phyloP scores from a whole-genome alignment of 768 basidiomycete genomes.

The Lactarius quietus region DNA sequence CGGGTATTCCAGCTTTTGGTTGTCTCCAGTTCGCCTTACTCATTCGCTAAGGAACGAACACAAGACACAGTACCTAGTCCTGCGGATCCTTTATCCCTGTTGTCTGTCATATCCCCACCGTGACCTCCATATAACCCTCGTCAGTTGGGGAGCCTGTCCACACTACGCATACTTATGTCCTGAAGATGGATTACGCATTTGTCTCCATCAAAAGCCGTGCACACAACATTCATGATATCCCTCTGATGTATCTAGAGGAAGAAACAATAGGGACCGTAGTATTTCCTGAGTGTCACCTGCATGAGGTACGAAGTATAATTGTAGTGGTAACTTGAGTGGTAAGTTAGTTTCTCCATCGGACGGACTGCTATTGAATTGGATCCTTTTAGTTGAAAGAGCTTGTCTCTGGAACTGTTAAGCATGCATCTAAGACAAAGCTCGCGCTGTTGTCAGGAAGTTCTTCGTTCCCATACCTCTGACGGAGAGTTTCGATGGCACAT shows the following conservation, averaged over 20 bases:
- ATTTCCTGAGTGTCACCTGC: conserved; percentile 4
- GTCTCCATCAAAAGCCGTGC: conserved; percentile 14
- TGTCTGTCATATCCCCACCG: background rate
- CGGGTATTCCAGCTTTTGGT: background rate
- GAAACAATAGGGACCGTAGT: conserved; percentile 8
- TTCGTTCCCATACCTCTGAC: background rate
- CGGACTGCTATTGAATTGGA: background rate
- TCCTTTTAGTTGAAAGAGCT: conserved; percentile 2
- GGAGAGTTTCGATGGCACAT: conserved; percentile 19
- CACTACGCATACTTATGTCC: background rate
- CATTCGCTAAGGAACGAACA: background rate
- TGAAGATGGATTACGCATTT: conserved; percentile 10
- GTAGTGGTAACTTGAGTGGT: conserved; percentile 19
- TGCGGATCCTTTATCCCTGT: background rate
- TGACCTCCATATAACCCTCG: background rate
- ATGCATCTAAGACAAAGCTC: conserved; percentile 3
- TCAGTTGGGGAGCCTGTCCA: background rate
- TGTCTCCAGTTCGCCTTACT: background rate
- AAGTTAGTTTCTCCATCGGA: background rate
- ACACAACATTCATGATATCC: background rate
- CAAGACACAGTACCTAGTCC: background rate
- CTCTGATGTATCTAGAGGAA: conserved; percentile 15
- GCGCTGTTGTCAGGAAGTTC: background rate
- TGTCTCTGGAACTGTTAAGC: background rate
- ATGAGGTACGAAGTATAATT: conserved; percentile 6